phyloP scores from a whole-genome alignment of 140 eudicot species.

The Ambrosia hybrid region DNA sequence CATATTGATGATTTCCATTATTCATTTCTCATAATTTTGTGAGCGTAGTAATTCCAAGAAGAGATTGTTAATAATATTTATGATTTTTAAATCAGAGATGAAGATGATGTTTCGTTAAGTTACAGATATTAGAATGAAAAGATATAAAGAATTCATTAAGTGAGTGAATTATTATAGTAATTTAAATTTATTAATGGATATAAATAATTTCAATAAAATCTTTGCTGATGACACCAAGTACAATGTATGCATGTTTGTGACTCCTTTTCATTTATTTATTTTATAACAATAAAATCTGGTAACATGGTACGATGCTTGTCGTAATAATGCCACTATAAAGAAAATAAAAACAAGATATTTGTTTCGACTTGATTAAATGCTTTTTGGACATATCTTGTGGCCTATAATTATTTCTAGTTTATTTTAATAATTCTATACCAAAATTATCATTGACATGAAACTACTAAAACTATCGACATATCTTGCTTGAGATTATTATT shows the following conservation, averaged over 20 bases:
- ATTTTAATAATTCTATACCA: neutral
- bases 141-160: neutral
- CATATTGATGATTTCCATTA: too few species aligned
- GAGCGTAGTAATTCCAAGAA: too few species aligned
- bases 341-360: conserved; percentile 31
- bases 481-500: too few species aligned
- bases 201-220: conserved; percentile 32
- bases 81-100: too few species aligned
- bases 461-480: too few species aligned
- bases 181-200: neutral
- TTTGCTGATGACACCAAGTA: conserved; percentile 40
- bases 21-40: too few species aligned
- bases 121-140: too few species aligned
- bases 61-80: too few species aligned
- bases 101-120: too few species aligned
- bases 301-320: conserved; percentile 52
- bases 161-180: conserved; percentile 1
- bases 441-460: conserved; percentile 12
- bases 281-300: conserved; percentile 35
- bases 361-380: conserved; percentile 28
- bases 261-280: conserved; percentile 28
- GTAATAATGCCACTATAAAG: conserved; percentile 34
- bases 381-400: conserved; percentile 39
- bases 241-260: conserved; percentile 44
- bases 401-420: neutral